These are phyloP conservation scores for Neofusicoccum umdonicola DNA, from an alignment of 2,329 filamentous ascomycete species.

Conservation along the genomic window DNA sequence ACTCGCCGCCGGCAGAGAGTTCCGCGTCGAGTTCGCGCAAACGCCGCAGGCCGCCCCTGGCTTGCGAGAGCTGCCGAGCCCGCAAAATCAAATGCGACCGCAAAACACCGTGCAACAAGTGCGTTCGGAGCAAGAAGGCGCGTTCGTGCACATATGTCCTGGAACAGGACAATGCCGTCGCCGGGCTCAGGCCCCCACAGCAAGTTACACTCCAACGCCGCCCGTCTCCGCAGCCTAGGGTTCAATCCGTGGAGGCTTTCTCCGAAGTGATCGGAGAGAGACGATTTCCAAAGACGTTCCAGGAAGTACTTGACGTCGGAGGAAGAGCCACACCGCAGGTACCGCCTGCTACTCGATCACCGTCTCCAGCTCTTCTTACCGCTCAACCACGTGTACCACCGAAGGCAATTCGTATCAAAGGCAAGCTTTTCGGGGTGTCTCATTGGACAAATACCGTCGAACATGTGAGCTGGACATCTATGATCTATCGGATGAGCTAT, in stretches of 20 bases:
- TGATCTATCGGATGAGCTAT: too few species aligned
- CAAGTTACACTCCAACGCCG: background rate
- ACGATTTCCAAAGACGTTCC: background rate
- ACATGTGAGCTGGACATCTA: constrained; percentile 37
- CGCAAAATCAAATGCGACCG: constrained; percentile 31
- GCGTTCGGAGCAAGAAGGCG: constrained; percentile 19
- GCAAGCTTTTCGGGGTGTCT: constrained; percentile 53
- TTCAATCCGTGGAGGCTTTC: background rate
- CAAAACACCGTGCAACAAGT: constrained; percentile 26
- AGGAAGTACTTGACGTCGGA: too few species aligned
- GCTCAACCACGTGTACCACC: background rate
- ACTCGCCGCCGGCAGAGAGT: background rate
- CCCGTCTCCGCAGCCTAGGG: background rate
- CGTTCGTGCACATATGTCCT: constrained; percentile 19
- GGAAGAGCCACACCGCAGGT: too few species aligned
- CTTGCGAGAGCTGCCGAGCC: constrained; percentile 27
- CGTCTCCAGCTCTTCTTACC: background rate
- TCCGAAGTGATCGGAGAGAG: background rate
- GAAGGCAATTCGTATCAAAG: background rate
- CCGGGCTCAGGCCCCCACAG: too few species aligned
- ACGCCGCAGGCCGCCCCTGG: constrained; percentile 26
- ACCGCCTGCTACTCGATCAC: background rate
- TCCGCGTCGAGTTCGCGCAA: constrained; percentile 15
- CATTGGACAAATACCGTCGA: constrained; percentile 55
- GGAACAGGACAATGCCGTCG: background rate